phyloP scores from a whole-genome alignment of 2,329 filamentous ascomycete species.

The Fusarium continuum region DNA sequence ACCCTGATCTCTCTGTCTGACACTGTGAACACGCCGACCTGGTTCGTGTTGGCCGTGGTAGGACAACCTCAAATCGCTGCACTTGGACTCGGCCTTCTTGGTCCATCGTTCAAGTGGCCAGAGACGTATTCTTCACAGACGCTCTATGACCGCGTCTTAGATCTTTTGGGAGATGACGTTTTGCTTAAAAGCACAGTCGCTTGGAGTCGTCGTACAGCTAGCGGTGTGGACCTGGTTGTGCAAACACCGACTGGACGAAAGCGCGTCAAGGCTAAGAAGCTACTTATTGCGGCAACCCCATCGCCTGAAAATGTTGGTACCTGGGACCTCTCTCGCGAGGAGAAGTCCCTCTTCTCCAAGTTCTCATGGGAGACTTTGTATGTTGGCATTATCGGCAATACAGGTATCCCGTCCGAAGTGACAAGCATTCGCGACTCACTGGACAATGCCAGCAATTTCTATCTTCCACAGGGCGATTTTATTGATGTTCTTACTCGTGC shows the following conservation, averaged over 20 bases:
- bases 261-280: conserved; percentile 39
- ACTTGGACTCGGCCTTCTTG: conserved; percentile 1
- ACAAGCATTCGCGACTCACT: conserved; percentile 18
- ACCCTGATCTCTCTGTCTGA: conserved; percentile 22
- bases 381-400: conserved; percentile 38
- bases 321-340: conserved; percentile 41
- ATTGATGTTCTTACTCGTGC: conserved; percentile 12
- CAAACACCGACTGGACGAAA: conserved; percentile 19
- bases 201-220: neutral
- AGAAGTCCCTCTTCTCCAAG: conserved; percentile 41
- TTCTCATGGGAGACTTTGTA: conserved; percentile 36
- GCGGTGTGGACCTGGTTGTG: conserved; percentile 7
- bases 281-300: conserved; percentile 44
- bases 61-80: conserved; percentile 21
- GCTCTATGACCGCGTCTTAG: conserved; percentile 10
- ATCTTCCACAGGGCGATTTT: conserved; percentile 16
- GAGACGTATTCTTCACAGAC: conserved; percentile 17
- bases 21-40: conserved; percentile 8
- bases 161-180: conserved; percentile 12
- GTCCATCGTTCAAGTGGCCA: conserved; percentile 18
- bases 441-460: conserved; percentile 6
- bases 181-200: conserved; percentile 20
- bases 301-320: conserved; percentile 35
- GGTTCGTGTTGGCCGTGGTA: conserved; percentile 24
- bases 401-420: conserved; percentile 3